A percentile compares a stretch with the other conserved stretches of the same genome.
phyloP scores from a whole-genome alignment of 495 filamentous ascomycete genomes.

The Oleoguttula mirabilis region DNA sequence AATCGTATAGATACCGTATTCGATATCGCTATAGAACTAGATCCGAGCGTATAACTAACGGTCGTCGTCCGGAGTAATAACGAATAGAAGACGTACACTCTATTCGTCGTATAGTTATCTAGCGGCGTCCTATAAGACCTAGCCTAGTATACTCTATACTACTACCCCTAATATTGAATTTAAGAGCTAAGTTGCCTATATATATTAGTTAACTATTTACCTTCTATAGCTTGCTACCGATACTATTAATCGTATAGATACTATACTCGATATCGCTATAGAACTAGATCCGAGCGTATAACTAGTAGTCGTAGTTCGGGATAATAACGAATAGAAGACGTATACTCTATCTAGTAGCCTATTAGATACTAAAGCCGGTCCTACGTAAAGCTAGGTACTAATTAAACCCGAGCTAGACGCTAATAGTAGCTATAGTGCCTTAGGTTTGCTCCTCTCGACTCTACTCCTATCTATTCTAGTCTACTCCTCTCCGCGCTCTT shows the following conservation, averaged over 20 bases:
- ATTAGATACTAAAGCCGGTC: no score
- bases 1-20: conserved; percentile 52
- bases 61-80: conserved; percentile 44
- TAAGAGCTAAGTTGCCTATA: conserved; percentile 64
- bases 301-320: conserved; percentile 32
- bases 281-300: conserved; percentile 59
- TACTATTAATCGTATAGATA: conserved; percentile 51
- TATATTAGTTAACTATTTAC: conserved; percentile 37
- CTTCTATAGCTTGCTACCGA: conserved; percentile 41
- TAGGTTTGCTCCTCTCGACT: no score
- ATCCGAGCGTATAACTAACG: conserved; percentile 50
- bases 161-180: conserved; percentile 82
- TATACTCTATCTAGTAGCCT: conserved; percentile 13
- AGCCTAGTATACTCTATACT: no score
- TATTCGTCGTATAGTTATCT: no score
- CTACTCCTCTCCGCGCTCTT: no score
- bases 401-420: no score
- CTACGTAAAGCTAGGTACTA: no score
- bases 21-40: conserved; percentile 54
- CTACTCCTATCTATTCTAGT: no score
- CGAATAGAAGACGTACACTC: conserved; percentile 43
- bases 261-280: conserved; percentile 52
- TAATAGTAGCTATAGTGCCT: no score
- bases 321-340: conserved; percentile 55
- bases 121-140: no score